Evolutionary conservation across 2,329 filamentous ascomycete genomes (phyloP).

Genomic region (Penicillium verrucosum): DNA sequence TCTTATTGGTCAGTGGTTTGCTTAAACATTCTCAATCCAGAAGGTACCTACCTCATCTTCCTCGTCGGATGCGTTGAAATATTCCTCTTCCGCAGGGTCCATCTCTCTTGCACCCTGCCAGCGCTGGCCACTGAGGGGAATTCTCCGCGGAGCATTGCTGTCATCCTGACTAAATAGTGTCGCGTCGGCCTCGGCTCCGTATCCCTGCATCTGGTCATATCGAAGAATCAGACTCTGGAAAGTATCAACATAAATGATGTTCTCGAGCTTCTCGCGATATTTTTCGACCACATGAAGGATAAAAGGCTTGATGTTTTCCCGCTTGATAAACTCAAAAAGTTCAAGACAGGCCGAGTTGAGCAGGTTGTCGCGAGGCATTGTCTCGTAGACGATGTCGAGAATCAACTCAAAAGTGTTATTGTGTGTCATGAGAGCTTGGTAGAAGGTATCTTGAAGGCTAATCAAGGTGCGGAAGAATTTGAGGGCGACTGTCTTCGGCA

Average conservation of each 20-base stretch:
- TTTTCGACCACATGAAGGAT: conserved; percentile 81
- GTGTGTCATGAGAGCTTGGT: conserved; percentile 77
- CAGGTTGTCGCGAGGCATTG: conserved; percentile 88
- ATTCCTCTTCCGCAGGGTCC: conserved; percentile 84
- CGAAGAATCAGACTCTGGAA: conserved; percentile 72
- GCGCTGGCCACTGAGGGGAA: conserved; percentile 55
- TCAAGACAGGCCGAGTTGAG: conserved; percentile 92
- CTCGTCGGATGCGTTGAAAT: conserved; percentile 87
- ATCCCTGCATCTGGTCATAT: conserved; percentile 76
- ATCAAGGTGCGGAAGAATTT: conserved; percentile 91
- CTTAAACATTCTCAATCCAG: not conserved
- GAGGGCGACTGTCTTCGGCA: conserved; percentile 62
- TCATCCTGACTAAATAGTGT: conserved; percentile 69
- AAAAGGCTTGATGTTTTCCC: conserved; percentile 75
- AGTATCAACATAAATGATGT: conserved; percentile 77
- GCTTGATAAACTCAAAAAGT: conserved; percentile 85
- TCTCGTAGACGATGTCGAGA: conserved; percentile 76
- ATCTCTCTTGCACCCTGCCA: conserved; percentile 76
- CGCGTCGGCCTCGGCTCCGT: conserved; percentile 60
- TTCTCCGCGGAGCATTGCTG: conserved; percentile 49
- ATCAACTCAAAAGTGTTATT: conserved; percentile 80
- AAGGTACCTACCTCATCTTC: conserved; percentile 60
- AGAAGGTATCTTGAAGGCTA: conserved; percentile 84
- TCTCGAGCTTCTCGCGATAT: conserved; percentile 72
- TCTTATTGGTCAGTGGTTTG: conserved; percentile 4